Conservation (phyloP, 768 basidiomycete species). For the Phylloporus sp. region DNA sequence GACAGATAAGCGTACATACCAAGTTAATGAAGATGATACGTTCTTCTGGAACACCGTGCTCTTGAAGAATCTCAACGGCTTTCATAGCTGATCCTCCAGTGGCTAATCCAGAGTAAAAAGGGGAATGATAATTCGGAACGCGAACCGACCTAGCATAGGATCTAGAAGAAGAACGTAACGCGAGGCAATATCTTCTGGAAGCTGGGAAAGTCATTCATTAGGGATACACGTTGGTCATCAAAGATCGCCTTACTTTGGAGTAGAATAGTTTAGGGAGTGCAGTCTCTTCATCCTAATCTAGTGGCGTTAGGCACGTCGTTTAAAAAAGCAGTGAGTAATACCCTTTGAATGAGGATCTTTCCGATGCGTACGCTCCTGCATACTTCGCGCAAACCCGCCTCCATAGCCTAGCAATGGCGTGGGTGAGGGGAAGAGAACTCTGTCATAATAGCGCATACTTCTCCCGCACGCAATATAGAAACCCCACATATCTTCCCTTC, state of each 20-base stretch:
- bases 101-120: conserved; percentile 37
- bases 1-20: conserved; percentile 35
- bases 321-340: conserved; percentile 32
- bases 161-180: conserved; percentile 94
- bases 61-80: conserved; percentile 89
- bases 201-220: conserved; percentile 42
- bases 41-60: conserved; percentile 90
- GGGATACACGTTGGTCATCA: neutral
- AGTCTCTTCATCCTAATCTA: conserved; percentile 85
- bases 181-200: conserved; percentile 86
- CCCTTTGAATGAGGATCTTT: conserved; percentile 96
- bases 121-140: neutral
- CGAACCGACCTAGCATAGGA: conserved; percentile 84
- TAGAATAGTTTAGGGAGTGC: conserved; percentile 90
- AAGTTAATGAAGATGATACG: conserved; percentile 93
- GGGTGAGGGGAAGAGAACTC: neutral
- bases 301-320: neutral
- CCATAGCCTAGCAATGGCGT: conserved; percentile 73
- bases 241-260: conserved; percentile 51
- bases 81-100: conserved; percentile 98
- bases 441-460: conserved; percentile 42
- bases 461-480: conserved; percentile 90
- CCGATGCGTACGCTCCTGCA: conserved; percentile 93
- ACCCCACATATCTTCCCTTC: conserved; percentile 97
- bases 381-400: conserved; percentile 92